A percentile compares a stretch with the other conserved stretches of the same genome.
Conservation (phyloP, 768 basidiomycete genomes). For the Cystofilobasidium macerans region DNA sequence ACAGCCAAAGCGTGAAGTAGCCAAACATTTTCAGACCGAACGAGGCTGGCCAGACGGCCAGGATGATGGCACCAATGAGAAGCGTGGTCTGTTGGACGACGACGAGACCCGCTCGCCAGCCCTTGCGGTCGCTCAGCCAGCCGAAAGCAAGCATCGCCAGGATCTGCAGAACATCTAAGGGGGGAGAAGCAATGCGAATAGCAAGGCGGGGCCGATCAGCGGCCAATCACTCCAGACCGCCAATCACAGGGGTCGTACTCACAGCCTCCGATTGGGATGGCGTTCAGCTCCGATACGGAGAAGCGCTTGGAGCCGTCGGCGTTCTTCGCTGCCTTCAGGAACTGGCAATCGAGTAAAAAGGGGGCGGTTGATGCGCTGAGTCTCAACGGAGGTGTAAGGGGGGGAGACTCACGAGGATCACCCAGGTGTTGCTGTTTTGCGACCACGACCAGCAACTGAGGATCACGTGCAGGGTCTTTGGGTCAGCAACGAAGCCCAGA, state of each 20-base stretch:
- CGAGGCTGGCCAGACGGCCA: constrained; percentile 26
- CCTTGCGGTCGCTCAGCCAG: constrained; percentile 27
- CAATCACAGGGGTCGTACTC: too few relatives aligned
- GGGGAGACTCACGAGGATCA: too few relatives aligned
- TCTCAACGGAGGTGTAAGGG: too few relatives aligned
- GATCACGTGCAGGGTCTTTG: too few relatives aligned
- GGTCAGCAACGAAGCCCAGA: constrained; percentile 29
- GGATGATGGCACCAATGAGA: constrained; percentile 25
- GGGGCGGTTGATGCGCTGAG: too few relatives aligned
- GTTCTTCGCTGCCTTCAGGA: constrained; percentile 29
- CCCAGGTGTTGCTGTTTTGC: constrained; percentile 29
- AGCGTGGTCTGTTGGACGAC: constrained; percentile 26
- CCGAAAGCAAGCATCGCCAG: constrained; percentile 30
- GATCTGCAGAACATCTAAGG: constrained; percentile 27
- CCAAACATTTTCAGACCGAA: constrained; percentile 30
- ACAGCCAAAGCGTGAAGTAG: constrained; percentile 30
- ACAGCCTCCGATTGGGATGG: constrained; percentile 30
- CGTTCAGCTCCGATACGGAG: constrained; percentile 27
- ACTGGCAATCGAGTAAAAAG: too few relatives aligned
- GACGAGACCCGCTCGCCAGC: constrained; percentile 27
- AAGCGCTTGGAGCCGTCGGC: constrained; percentile 28
- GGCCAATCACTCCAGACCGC: too few relatives aligned
- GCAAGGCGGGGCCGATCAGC: too few relatives aligned
- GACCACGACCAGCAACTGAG: too few relatives aligned
- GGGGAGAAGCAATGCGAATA: too few relatives aligned